phyloP scores from a whole-genome alignment of 78 protist species.

The Dictyostelium discoideum region dicty_2.7 NC_007091.3:4452501-4453000 shows the following conservation, averaged over 20 bases:
- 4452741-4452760: no score
- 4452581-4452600: background rate
- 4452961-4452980: conserved; percentile 11
- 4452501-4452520: background rate
- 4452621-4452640: background rate
- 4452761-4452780: background rate
- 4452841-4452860: background rate
- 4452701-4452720: background rate
- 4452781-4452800: background rate
- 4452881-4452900: background rate
- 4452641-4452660: background rate
- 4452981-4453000: conserved; percentile 43
- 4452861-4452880: background rate
- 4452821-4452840: background rate
- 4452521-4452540: conserved; percentile 54
- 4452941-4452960: background rate
- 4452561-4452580: conserved; percentile 17
- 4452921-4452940: conserved; percentile 3
- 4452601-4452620: background rate
- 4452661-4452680: background rate
- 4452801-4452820: background rate
- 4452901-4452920: background rate
- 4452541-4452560: conserved; percentile 23
- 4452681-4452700: background rate
- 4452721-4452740: no score